These are phyloP conservation scores for Sporothrix pallida DNA, from an alignment of 2,329 filamentous ascomycete species.

Conservation along the genomic window DNA sequence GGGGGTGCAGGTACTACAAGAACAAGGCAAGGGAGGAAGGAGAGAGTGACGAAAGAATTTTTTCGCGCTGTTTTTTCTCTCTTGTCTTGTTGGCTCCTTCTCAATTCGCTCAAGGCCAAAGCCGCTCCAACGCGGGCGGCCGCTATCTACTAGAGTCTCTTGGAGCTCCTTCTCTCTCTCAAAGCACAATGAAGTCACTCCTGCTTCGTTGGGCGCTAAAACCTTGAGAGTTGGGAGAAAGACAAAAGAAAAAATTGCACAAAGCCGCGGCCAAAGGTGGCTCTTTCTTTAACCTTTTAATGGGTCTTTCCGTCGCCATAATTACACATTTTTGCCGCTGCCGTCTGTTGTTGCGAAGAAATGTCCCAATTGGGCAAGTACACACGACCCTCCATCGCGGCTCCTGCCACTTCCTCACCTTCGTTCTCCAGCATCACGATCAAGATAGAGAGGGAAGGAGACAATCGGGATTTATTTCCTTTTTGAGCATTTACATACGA, in stretches of 20 bases:
- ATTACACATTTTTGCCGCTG: background rate
- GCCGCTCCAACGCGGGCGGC: background rate
- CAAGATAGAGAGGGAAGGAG: background rate
- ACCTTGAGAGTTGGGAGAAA: background rate
- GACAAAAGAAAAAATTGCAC: background rate
- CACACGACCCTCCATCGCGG: slow-evolving; percentile 14
- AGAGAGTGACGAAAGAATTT: slow-evolving; percentile 23
- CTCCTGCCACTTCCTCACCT: background rate
- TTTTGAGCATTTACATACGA: slow-evolving; percentile 7
- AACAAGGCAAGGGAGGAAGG: slow-evolving; percentile 17
- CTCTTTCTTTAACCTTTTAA: background rate
- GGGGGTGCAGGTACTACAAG: background rate
- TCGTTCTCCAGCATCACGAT: background rate
- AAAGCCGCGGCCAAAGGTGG: background rate
- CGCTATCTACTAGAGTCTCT: too few species aligned
- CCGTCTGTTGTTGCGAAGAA: background rate
- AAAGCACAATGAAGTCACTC: background rate
- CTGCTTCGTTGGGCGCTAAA: background rate
- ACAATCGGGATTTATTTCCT: background rate
- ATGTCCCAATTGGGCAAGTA: slow-evolving; percentile 30
- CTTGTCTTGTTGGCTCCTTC: slow-evolving; percentile 8
- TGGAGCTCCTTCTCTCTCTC: slow-evolving; percentile 1
- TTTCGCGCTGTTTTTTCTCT: slow-evolving; percentile 12
- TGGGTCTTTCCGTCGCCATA: background rate
- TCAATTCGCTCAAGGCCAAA: background rate